Evolutionary conservation across 371 early-diverging fungal genomes (phyloP), one percentile per base, ranked within the genome.

Genomic region (Circinella umbellata): DNA sequence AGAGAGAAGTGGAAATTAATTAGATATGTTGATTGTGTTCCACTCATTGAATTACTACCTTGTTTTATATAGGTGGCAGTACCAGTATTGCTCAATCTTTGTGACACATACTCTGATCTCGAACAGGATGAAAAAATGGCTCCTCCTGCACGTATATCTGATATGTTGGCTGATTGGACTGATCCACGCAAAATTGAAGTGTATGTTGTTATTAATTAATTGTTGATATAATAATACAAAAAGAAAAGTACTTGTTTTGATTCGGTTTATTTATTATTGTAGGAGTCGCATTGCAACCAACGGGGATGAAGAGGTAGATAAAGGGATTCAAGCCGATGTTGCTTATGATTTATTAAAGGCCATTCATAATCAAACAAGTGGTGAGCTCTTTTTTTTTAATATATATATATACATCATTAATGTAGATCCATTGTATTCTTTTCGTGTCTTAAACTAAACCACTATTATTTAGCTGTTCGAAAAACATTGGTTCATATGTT

Each of bases 141-240:
- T 3, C 48, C 77, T 37, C 90, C 90, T 20, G 39, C 74, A 4
- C 87, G 83, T 37, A 86, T 90, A 42, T 76, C 84, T 0, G 85
- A 86, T 14, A 88, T 87, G 74, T 54, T 90, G 62, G 79, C 85
- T 20, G 88, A 88, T 66, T 90, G 88, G 89, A 86, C 81, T 1
- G 87, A 89, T 66, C 83, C 86, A 14, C 76, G 81, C 61, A 83
- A 84, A 68, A 63, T 89, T 8, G 76, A 72, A 55, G 67, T 75
- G 82, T 84, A 80, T 3, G 46, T 36, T 47, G 11, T 3, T 42
- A 11, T 42, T 42, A 9, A 11, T 42, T 42, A 1, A 42, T 34
- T 55, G 8, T 64, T 17, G 13, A 46, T 36, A 59, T 7, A 4
- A 57, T 6, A 6, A 1, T 46, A 6, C 42, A 13, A 13, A 53